These are phyloP conservation scores for Saturnispora bothae DNA, from an alignment of 805 yeast species.

Conservation along the genomic window DNA sequence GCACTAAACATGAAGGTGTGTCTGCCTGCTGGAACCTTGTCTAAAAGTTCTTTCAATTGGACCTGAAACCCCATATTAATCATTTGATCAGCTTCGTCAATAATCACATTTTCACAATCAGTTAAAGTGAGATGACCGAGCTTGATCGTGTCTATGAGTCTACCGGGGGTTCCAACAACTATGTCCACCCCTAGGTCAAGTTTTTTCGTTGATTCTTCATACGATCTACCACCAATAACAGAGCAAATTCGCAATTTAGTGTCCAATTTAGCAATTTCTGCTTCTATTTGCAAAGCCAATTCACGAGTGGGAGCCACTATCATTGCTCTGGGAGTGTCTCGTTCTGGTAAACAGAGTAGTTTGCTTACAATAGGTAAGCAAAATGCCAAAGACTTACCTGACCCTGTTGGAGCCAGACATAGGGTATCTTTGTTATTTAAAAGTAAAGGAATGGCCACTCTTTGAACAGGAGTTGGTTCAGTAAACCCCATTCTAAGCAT, in stretches of 20 bases:
- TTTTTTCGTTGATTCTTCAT: slow-evolving; percentile 52
- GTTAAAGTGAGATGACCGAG: slow-evolving; percentile 49
- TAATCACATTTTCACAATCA: slow-evolving; percentile 55
- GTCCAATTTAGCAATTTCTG: slow-evolving; percentile 37
- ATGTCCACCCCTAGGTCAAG: slow-evolving; percentile 45
- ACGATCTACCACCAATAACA: slow-evolving; percentile 83
- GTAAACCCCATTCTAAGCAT: slow-evolving; percentile 33
- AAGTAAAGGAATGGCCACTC: slow-evolving; percentile 76
- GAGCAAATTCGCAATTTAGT: slow-evolving; percentile 43
- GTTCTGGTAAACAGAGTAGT: slow-evolving; percentile 37
- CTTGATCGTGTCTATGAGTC: slow-evolving; percentile 72
- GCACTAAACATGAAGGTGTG: slow-evolving; percentile 92
- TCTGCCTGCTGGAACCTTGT: slow-evolving; percentile 43
- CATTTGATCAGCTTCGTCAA: slow-evolving; percentile 97
- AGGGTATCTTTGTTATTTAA: slow-evolving; percentile 52
- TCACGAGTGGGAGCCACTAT: slow-evolving; percentile 91
- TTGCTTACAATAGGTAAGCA: slow-evolving; percentile 60
- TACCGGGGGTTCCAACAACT: slow-evolving; percentile 89
- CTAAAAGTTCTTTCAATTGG: slow-evolving; percentile 54
- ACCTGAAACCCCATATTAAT: slow-evolving; percentile 89
- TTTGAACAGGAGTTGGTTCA: slow-evolving; percentile 83
- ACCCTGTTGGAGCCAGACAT: slow-evolving; percentile 95
- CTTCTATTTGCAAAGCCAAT: slow-evolving; percentile 76
- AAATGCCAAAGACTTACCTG: slow-evolving; percentile 87
- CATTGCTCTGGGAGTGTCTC: slow-evolving; percentile 46